Base-by-base conservation (phyloP, 2,329 filamentous ascomycete species). In the Chalara sp. region DNA sequence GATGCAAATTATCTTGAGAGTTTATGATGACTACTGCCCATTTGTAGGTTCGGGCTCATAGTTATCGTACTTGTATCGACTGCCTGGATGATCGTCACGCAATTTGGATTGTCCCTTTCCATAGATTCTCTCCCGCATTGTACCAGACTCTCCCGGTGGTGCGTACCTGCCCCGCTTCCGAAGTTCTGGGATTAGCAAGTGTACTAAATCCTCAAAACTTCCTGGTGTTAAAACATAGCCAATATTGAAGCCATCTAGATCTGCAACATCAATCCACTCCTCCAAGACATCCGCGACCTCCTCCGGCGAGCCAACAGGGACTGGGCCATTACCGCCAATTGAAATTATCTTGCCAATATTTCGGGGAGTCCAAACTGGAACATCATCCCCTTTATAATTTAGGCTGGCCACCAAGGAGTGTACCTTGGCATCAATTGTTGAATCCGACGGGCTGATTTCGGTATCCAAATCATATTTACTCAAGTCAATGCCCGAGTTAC, bases 191-290 rank as follows among this genome's bases (percentile, higher is more conserved):
- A 87, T 63, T 4, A 87, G 66, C 1, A 84, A 70, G 13, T 86
- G 79, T 32, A 80, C 75, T 8, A 87, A 79, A 56, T 87, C 83
- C 52, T 81, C 76, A 68, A 86, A 87, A 0, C 80, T 80, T 47
- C 79, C 76, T 0, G 83, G 83, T 61, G 81, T 83, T 11, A 44
- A 46, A 6, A 55, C 44, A 47, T 57, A 42, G 84, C 79, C 79
- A 63, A 56, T 29, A 43, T 56, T 56, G 44, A 55, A 56, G 5
- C 53, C 55, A 40, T 56, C 55, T 13, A 56, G 33, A 40, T 48
- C 52, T 6, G 44, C 46, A 12, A 47, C 28, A 6, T 53, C 52
- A 3, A 53, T n/a, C 55, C 55, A 55, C 8, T 32, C 48, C 37
- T 55, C 50, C 29, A 56, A 46, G 8, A 48, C 39, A 41, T 56